Conservation (phyloP, 2,329 filamentous ascomycete genomes). For the Dothideomycetes sp. region DNA sequence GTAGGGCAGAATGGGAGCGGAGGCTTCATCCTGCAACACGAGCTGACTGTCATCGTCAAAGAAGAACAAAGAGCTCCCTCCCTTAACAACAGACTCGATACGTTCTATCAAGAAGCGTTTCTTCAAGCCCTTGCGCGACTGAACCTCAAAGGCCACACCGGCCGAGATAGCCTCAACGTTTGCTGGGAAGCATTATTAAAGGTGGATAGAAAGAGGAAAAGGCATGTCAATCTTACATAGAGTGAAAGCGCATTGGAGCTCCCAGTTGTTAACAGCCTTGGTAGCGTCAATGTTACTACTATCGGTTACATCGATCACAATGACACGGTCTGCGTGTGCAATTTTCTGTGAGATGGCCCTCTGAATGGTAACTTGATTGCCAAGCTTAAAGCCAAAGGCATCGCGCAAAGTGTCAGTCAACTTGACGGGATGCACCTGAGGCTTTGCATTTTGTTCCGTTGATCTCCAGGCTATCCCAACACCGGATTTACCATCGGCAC, state of each 20-base stretch:
- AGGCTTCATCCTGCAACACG: conserved; percentile 14
- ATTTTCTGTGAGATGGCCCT: conserved; percentile 40
- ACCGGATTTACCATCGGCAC: conserved; percentile 31
- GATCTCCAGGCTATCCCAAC: conserved; percentile 54
- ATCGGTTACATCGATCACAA: conserved; percentile 45
- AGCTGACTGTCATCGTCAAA: conserved; percentile 16
- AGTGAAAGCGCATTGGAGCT: conserved; percentile 15
- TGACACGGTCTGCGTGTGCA: conserved; percentile 45
- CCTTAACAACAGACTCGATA: conserved; percentile 32
- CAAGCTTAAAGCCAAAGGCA: conserved; percentile 59
- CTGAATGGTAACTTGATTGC: conserved; percentile 55
- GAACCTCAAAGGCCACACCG: conserved; percentile 59
- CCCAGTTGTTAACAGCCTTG: conserved; percentile 25
- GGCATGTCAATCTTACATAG: conserved; percentile 22
- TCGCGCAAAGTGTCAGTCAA: conserved; percentile 64
- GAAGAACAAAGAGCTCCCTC: conserved; percentile 7
- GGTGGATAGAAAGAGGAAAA: not conserved
- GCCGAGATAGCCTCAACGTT: conserved; percentile 58
- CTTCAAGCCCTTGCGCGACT: conserved; percentile 44
- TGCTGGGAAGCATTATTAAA: conserved; percentile 25
- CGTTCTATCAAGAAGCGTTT: conserved; percentile 50
- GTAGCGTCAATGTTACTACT: conserved; percentile 13
- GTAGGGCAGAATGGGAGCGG: conserved; percentile 5
- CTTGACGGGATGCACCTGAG: conserved; percentile 56
- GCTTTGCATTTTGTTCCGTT: conserved; percentile 41